phyloP scores from a whole-genome alignment of 495 filamentous ascomycete genomes.

The Darksidea phi region DNA sequence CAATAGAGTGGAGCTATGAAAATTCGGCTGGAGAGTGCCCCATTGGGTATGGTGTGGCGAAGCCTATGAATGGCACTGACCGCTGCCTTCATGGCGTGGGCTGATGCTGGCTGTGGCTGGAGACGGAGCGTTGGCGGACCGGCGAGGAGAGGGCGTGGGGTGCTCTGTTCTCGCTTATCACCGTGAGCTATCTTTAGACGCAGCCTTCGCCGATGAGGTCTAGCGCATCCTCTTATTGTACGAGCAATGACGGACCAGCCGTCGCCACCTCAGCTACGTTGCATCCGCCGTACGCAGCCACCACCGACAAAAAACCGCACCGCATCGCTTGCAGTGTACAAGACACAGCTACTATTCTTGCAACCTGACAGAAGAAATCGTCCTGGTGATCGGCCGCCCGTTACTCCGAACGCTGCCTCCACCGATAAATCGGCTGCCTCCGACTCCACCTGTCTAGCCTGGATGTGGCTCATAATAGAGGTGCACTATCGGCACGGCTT shows the following conservation, averaged over 20 bases:
- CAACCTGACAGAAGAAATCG: background rate
- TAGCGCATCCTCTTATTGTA: conserved; percentile 12
- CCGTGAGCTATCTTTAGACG: conserved; percentile 18
- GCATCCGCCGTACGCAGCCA: conserved; percentile 11
- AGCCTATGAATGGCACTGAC: background rate
- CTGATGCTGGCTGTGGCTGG: conserved; percentile 6
- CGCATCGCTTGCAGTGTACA: conserved; percentile 5
- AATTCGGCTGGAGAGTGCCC: conserved; percentile 23
- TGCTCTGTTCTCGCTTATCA: background rate
- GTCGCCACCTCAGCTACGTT: conserved; percentile 9
- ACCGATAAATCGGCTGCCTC: background rate
- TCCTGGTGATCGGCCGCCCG: background rate
- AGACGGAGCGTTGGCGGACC: background rate
- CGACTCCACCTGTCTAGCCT: background rate
- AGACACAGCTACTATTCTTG: conserved; percentile 31
- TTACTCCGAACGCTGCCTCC: background rate
- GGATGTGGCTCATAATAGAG: conserved; percentile 4
- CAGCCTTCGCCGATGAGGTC: conserved; percentile 5
- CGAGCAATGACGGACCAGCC: conserved; percentile 11
- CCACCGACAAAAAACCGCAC: background rate
- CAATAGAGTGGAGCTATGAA: conserved; percentile 25
- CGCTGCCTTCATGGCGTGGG: background rate
- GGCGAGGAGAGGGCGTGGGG: no score
- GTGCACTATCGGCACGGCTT: no score
- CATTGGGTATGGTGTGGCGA: conserved; percentile 2